phyloP scores from a whole-genome alignment of 371 early-diverging fungal species.

The Sporodiniella umbellata region DNA sequence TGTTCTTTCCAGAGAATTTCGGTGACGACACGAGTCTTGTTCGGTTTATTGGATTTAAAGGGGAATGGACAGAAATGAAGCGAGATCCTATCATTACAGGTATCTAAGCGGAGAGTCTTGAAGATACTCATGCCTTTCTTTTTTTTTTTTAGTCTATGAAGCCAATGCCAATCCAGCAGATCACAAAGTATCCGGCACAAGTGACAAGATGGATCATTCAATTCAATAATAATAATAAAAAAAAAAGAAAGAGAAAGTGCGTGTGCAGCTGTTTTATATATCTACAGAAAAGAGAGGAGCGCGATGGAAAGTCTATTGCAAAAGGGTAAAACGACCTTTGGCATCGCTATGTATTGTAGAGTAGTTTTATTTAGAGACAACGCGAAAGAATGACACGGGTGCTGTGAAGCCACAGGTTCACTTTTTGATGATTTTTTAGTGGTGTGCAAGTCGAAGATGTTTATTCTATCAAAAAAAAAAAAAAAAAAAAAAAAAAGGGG shows the following conservation, averaged over 20 bases:
- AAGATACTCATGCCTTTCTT: not conserved
- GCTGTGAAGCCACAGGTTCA: too few relatives aligned
- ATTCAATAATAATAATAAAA: conserved; percentile 31
- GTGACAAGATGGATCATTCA: conserved; percentile 30
- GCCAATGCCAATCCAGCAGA: conserved; percentile 83
- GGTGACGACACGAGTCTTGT: conserved; percentile 64
- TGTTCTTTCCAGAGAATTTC: conserved; percentile 83
- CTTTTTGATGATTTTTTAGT: not conserved
- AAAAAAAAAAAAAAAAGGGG: too few relatives aligned
- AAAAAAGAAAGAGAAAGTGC: too few relatives aligned
- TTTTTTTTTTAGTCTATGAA: conserved; percentile 60
- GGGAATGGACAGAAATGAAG: conserved; percentile 87
- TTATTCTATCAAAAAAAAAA: too few relatives aligned
- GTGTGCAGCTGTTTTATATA: too few relatives aligned
- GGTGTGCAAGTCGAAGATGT: too few relatives aligned
- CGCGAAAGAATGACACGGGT: too few relatives aligned
- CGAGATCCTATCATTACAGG: conserved; percentile 78
- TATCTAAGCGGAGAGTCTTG: conserved; percentile 2
- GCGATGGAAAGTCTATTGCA: too few relatives aligned
- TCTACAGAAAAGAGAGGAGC: too few relatives aligned
- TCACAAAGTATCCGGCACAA: conserved; percentile 62
- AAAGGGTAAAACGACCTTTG: too few relatives aligned
- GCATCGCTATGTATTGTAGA: too few relatives aligned
- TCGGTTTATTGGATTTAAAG: conserved; percentile 83
- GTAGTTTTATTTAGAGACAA: too few relatives aligned